A percentile compares a stretch with the other conserved stretches of the same genome.
Conservation (phyloP, 2,329 filamentous ascomycete species). For the Colletotrichum melonis region DNA sequence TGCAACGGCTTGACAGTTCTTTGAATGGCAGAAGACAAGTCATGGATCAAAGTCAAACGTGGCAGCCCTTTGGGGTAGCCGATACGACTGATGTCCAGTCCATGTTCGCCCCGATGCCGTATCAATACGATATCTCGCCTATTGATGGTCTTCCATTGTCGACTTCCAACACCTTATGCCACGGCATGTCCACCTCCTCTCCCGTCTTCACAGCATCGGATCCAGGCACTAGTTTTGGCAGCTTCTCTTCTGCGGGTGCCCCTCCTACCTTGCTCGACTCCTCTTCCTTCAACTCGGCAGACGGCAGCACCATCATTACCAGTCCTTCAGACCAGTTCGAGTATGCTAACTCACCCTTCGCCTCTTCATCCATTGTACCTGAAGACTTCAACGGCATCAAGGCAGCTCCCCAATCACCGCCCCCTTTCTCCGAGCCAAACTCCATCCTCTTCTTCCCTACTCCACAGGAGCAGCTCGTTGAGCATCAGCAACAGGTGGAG, state of each 20-base stretch:
- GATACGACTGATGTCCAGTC: conserved; percentile 28
- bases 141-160: conserved; percentile 17
- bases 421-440: conserved; percentile 22
- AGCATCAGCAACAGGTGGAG: conserved; percentile 5
- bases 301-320: conserved; percentile 9
- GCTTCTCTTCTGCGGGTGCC: conserved; percentile 31
- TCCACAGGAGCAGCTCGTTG: conserved; percentile 5
- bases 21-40: conserved; percentile 23
- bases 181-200: conserved; percentile 21
- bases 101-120: conserved; percentile 32
- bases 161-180: not conserved
- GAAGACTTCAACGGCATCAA: conserved; percentile 16
- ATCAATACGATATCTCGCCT: conserved; percentile 13
- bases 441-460: conserved; percentile 20
- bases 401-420: conserved; percentile 11
- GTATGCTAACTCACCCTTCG: conserved; percentile 21
- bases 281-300: conserved; percentile 23
- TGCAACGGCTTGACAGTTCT: conserved; percentile 21
- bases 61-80: conserved; percentile 11
- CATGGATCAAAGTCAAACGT: conserved; percentile 19
- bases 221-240: conserved; percentile 23
- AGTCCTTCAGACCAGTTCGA: conserved; percentile 21
- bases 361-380: conserved; percentile 10
- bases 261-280: conserved; percentile 20
- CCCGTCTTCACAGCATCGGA: conserved; percentile 18